Percentiles rank a stretch among this genome's conserved stretches.
Evolutionary conservation across 495 filamentous ascomycete species (phyloP).

Genomic region (Collariella sp.): DNA sequence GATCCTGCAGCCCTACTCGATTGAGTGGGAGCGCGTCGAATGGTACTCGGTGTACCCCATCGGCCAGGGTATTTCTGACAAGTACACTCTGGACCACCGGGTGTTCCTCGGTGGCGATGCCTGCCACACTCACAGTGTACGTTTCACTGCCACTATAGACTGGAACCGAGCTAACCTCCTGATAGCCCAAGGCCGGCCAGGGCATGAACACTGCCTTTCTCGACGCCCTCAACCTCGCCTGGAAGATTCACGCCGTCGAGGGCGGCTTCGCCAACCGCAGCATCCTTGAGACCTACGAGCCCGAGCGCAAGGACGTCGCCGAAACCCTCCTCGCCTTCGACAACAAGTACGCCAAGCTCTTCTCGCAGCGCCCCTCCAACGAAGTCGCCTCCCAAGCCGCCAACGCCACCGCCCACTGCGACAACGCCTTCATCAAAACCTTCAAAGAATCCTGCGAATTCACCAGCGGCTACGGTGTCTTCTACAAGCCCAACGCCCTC

Average conservation of each 20-base stretch:
- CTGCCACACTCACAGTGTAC: constrained; percentile 69
- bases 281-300: constrained; percentile 62
- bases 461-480: constrained; percentile 61
- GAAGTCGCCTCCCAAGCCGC: constrained; percentile 32
- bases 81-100: constrained; percentile 57
- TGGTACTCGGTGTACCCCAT: constrained; percentile 66
- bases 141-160: constrained; percentile 7
- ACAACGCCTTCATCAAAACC: constrained; percentile 64
- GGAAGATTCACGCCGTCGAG: constrained; percentile 71
- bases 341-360: constrained; percentile 59
- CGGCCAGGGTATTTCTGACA: constrained; percentile 61
- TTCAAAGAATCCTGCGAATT: constrained; percentile 66
- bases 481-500: constrained; percentile 53
- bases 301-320: constrained; percentile 61
- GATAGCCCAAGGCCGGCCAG: constrained; percentile 67
- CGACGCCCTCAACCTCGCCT: constrained; percentile 73
- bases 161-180: neutral
- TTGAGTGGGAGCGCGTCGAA: constrained; percentile 62
- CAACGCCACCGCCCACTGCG: constrained; percentile 26
- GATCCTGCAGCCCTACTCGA: constrained; percentile 57
- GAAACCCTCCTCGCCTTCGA: constrained; percentile 67
- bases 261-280: constrained; percentile 48
- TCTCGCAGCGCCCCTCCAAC: constrained; percentile 50
- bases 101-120: constrained; percentile 78
- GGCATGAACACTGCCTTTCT: constrained; percentile 82